Evolutionary conservation across 2,329 filamentous ascomycete genomes (phyloP), one percentile per base, ranked within the genome.

Genomic region (Penicillium sp.): DNA sequence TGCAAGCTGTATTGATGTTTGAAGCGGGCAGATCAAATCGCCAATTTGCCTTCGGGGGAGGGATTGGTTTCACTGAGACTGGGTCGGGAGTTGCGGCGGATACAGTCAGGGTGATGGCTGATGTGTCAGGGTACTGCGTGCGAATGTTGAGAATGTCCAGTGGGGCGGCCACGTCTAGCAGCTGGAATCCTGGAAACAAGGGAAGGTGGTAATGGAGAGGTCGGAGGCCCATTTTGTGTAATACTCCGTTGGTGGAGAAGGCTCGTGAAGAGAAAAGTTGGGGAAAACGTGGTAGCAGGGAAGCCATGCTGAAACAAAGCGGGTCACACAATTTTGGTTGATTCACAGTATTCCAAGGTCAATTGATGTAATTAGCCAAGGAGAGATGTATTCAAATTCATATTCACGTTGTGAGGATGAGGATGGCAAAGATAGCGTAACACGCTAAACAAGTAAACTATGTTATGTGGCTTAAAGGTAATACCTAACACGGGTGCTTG

Each of bases 71-170:
- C 32, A 54, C 52, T 9, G 52, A 54, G 46, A 54, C 52, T 27
- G 52, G 52, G 27, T 54, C 52, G 3, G 34, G 21, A 21, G 52
- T 54, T 34, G 32, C 46, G 16, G 52, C 52, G 39, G 52, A 54
- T 45, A 54, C 40, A 34, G 52, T 54, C 40, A 54, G 27, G 25
- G 52, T 50, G 39, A 54, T 54, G 39, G 5, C 25, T 9, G 46
- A 41, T 21, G 52, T 50, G 32, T 50, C 46, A 45, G 52, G 32
- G 21, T 50, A 46, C 18, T 50, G 46, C 4, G 46, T 45, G 6
- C 52, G 52, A 13, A 54, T 50, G 25, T 54, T 54, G 34, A 54
- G 52, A 54, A 54, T 54, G 46, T 54, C 52, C 12, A 54, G 52
- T 39, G 52, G 52, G 7, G 39, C 52, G 2, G 52, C 27, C 13